These are phyloP conservation scores for Tympanopsis confertula DNA, from an alignment of 2,329 filamentous ascomycete species.

Conservation along the genomic window DNA sequence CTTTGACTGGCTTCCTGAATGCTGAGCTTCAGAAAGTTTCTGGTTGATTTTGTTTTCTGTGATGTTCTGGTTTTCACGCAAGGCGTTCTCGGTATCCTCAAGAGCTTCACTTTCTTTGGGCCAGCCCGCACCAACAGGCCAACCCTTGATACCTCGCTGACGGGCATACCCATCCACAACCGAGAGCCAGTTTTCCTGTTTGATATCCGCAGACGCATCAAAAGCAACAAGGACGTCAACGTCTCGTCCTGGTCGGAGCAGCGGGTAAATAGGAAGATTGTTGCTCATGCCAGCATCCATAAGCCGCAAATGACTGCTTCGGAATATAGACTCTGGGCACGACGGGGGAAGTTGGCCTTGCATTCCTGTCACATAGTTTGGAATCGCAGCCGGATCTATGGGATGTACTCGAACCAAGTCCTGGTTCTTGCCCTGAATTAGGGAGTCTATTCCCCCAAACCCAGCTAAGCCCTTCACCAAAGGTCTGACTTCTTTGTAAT, in stretches of 20 bases:
- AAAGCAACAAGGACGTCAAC: conserved; percentile 4
- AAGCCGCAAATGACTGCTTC: conserved; percentile 1
- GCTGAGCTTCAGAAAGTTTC: neutral
- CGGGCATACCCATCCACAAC: conserved; percentile 56
- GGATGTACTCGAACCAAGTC: conserved; percentile 55
- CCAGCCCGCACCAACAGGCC: conserved; percentile 58
- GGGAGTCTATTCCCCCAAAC: conserved; percentile 44
- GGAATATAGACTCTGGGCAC: conserved; percentile 24
- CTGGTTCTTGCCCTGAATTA: conserved; percentile 48
- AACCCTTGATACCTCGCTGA: conserved; percentile 54
- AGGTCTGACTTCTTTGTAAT: conserved; percentile 56
- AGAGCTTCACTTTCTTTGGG: conserved; percentile 36
- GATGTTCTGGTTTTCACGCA: neutral
- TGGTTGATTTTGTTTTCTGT: neutral
- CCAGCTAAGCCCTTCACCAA: conserved; percentile 42
- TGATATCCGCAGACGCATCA: conserved; percentile 5
- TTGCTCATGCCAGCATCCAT: conserved; percentile 6
- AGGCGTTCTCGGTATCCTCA: conserved; percentile 18
- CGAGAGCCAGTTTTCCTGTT: conserved; percentile 46
- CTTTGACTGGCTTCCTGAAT: conserved; percentile 1
- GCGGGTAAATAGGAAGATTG: conserved; percentile 4
- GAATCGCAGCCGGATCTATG: conserved; percentile 53
- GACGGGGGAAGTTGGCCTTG: conserved; percentile 39
- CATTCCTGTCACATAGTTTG: conserved; percentile 52
- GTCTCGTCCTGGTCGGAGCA: conserved; percentile 2